A percentile compares a stretch with the other conserved stretches of the same genome.
Conservation (phyloP, 495 filamentous ascomycete species). For the Xylaria scruposa region DNA sequence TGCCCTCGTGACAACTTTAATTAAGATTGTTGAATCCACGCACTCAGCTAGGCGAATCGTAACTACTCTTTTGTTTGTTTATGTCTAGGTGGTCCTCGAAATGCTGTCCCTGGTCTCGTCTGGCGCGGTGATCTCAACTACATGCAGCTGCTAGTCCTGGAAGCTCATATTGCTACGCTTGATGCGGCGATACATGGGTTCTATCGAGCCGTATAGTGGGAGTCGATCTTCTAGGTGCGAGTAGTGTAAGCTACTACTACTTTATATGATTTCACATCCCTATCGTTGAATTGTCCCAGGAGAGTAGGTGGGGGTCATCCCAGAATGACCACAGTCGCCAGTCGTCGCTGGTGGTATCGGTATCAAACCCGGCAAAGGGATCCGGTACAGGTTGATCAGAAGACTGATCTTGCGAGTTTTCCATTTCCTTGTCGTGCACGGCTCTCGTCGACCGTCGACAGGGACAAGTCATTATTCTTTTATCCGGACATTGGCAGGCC, state of each 20-base stretch:
- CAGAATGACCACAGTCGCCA: slow-evolving; percentile 23
- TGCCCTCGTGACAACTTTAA: neutral
- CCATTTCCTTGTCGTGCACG: neutral
- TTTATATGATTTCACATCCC: slow-evolving; percentile 1
- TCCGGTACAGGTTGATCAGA: neutral
- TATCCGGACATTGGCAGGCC: neutral
- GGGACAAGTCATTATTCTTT: neutral
- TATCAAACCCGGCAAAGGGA: slow-evolving; percentile 5
- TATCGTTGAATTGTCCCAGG: slow-evolving; percentile 16
- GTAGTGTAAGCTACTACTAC: neutral
- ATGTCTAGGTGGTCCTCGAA: neutral
- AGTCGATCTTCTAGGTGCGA: neutral
- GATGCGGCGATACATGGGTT: neutral
- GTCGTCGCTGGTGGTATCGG: slow-evolving; percentile 10
- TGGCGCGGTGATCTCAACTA: neutral
- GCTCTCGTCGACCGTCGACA: neutral
- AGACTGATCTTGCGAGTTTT: neutral
- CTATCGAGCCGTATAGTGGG: neutral
- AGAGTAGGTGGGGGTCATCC: slow-evolving; percentile 20
- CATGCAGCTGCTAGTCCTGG: slow-evolving; percentile 1
- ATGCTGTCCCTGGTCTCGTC: neutral
- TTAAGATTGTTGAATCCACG: too few species aligned
- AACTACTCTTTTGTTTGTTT: neutral
- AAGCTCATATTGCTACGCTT: neutral
- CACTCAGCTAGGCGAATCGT: slow-evolving; percentile 1